A percentile compares a stretch with the other conserved stretches of the same genome.
phyloP scores from a whole-genome alignment of 306 rosid genomes.

The Arachis stenosperma region DNA sequence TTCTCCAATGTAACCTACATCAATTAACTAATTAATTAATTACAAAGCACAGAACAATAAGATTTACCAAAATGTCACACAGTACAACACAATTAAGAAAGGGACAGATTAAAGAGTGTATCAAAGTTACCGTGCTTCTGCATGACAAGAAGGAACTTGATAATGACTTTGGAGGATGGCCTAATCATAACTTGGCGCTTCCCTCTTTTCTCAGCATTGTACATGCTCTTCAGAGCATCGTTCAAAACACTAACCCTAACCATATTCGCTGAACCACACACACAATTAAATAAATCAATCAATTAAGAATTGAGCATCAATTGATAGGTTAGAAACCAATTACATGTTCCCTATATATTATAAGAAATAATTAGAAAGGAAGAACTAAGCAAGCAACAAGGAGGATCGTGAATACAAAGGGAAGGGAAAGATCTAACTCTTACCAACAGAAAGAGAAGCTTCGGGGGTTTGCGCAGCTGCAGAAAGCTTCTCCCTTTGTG shows the following conservation, averaged over 20 bases:
- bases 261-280: constrained; percentile 38
- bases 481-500: background rate
- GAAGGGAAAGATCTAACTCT: background rate
- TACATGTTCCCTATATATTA: no score
- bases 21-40: background rate
- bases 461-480: background rate
- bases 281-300: background rate
- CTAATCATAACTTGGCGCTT: constrained; percentile 59
- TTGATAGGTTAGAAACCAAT: no score
- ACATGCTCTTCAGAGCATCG: constrained; percentile 61
- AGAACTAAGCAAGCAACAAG: background rate
- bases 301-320: no score
- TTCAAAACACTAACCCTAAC: constrained; percentile 52
- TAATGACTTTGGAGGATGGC: constrained; percentile 55
- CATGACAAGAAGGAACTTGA: constrained; percentile 55
- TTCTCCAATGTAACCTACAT: constrained; percentile 52
- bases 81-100: no score
- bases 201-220: constrained; percentile 60
- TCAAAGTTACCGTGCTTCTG: constrained; percentile 45
- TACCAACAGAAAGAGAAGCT: constrained; percentile 33
- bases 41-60: background rate
- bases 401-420: background rate
- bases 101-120: no score
- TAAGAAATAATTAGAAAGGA: no score
- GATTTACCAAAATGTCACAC: constrained; percentile 4